Percentiles rank a stretch among this genome's conserved stretches.
Evolutionary conservation across 805 yeast species (phyloP).

Genomic region (Middelhovenomyces tepae): DNA sequence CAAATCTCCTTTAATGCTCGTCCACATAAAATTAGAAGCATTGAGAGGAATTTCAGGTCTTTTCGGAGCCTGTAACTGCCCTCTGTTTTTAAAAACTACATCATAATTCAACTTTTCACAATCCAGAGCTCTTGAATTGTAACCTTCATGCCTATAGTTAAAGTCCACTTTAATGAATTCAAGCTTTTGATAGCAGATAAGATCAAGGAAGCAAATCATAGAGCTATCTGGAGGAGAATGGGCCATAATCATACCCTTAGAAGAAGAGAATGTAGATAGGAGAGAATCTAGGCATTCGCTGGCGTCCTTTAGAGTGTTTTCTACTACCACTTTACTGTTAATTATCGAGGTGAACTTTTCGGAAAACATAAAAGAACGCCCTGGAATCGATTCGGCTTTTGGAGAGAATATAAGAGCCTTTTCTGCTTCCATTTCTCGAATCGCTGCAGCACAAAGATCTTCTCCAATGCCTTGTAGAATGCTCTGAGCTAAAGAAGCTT

Average conservation of each 20-base stretch:
- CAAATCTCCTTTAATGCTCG: too few species aligned
- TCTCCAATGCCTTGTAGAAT: constrained; percentile 41
- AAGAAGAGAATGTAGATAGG: too few species aligned
- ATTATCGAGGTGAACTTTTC: constrained; percentile 41
- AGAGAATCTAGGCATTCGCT: constrained; percentile 17
- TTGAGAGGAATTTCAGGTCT: too few species aligned
- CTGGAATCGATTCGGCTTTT: constrained; percentile 27
- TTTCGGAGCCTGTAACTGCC: too few species aligned
- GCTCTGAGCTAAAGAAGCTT: constrained; percentile 36
- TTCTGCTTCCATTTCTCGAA: constrained; percentile 39
- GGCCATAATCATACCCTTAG: constrained; percentile 48
- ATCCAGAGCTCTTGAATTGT: too few species aligned
- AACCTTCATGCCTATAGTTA: too few species aligned
- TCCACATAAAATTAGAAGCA: too few species aligned
- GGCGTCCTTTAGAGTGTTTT: constrained; percentile 34
- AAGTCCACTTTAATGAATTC: constrained; percentile 47
- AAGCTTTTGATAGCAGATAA: constrained; percentile 37
- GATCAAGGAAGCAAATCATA: constrained; percentile 52
- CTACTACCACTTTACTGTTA: constrained; percentile 36
- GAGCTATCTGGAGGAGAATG: constrained; percentile 51
- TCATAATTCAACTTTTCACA: too few species aligned
- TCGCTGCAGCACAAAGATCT: constrained; percentile 40
- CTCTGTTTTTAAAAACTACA: too few species aligned
- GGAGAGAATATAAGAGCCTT: constrained; percentile 31
- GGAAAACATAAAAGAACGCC: constrained; percentile 46